phyloP scores from a whole-genome alignment of 225 moss, liverwort and hornwort genomes.

The Polytrichum commune region DNA sequence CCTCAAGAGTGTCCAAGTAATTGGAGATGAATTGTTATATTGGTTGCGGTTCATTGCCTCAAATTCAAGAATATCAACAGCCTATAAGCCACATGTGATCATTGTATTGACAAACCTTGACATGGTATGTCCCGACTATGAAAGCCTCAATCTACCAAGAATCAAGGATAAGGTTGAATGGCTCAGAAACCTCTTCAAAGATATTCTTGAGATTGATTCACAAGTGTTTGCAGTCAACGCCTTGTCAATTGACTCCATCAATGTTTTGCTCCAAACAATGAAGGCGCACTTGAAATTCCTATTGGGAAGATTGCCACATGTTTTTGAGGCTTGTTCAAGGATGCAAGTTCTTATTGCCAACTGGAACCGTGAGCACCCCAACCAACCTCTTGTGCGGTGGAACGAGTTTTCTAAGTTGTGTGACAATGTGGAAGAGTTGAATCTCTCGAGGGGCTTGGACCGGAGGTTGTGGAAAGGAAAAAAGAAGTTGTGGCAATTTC shows the following conservation, averaged over 20 bases:
- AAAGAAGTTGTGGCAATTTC: constrained; percentile 9
- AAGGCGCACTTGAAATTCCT: background rate
- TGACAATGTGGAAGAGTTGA: background rate
- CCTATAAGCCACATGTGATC: constrained; percentile 2
- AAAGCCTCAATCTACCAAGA: background rate
- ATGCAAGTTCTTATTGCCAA: background rate
- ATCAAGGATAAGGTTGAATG: background rate
- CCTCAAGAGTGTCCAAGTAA: background rate
- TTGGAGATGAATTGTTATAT: background rate
- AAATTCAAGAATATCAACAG: background rate
- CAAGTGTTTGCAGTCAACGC: background rate
- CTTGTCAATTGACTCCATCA: background rate
- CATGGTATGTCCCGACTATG: background rate
- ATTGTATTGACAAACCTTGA: constrained; percentile 1
- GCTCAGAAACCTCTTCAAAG: background rate
- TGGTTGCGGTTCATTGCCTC: constrained; percentile 15
- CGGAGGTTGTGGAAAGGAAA: background rate
- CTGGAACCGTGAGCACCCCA: background rate
- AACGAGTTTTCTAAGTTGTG: background rate
- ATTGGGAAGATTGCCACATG: background rate
- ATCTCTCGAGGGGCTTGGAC: background rate
- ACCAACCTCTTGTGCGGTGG: background rate
- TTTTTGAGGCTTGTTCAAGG: background rate
- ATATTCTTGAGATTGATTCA: background rate
- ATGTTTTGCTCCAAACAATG: rapidly evolving